Evolutionary conservation across 352 stramenopile genomes (phyloP).

Genomic region (Globisporangium echinulatum): DNA sequence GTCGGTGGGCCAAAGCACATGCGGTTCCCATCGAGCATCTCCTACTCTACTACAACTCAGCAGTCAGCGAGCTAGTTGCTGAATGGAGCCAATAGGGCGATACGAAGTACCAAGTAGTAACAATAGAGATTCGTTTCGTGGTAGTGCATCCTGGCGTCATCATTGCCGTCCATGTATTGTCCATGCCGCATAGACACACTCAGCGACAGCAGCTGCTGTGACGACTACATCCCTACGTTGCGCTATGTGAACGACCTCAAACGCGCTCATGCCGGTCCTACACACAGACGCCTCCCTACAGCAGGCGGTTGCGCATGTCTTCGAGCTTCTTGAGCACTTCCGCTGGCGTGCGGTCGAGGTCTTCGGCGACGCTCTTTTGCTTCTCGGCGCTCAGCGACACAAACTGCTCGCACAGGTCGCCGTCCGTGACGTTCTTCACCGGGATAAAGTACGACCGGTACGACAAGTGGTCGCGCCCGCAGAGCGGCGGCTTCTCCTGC

Average conservation of each 20-base stretch:
- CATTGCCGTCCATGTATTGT: too few relatives aligned
- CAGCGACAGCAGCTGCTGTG: too few relatives aligned
- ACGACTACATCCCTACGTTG: too few relatives aligned
- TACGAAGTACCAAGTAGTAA: neutral
- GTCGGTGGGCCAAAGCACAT: conserved; percentile 28
- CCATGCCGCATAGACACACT: too few relatives aligned
- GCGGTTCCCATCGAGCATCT: conserved; percentile 26
- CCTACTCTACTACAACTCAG: neutral
- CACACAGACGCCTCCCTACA: conserved; percentile 56
- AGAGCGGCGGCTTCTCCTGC: conserved; percentile 88
- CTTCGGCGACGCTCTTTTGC: conserved; percentile 94
- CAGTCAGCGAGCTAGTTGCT: neutral
- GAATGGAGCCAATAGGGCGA: neutral
- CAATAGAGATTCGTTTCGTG: too few relatives aligned
- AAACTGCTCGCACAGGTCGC: conserved; percentile 97
- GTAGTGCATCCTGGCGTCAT: too few relatives aligned
- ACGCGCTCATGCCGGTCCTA: too few relatives aligned
- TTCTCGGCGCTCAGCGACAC: conserved; percentile 88
- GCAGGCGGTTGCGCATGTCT: conserved; percentile 94
- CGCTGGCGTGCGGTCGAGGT: conserved; percentile 93
- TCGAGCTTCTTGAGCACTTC: conserved; percentile 99
- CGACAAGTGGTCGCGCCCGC: conserved; percentile 94
- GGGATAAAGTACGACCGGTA: conserved; percentile 98
- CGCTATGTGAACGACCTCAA: too few relatives aligned
- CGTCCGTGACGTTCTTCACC: conserved; percentile 98